Conservation (phyloP, 352 stramenopile species). For the Globisporangium yorkense region DNA sequence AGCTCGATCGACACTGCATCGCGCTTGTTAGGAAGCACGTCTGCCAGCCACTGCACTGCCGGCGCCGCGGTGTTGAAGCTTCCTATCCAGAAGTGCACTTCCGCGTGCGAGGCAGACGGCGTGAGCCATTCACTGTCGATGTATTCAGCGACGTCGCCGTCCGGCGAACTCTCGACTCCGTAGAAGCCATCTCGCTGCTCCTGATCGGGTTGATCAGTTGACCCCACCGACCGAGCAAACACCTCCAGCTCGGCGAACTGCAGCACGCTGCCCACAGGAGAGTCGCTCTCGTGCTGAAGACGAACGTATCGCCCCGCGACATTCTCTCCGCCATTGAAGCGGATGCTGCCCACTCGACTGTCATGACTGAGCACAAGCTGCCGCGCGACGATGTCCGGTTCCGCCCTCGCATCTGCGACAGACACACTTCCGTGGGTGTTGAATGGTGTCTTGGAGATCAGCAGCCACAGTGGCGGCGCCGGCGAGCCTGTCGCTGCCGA, state of each 20-base stretch:
- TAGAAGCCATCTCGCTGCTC: slow-evolving; percentile 56
- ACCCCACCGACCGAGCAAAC: slow-evolving; percentile 13
- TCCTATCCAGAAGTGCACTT: slow-evolving; percentile 63
- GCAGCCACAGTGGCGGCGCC: slow-evolving; percentile 38
- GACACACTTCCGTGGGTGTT: not conserved
- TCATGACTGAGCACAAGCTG: slow-evolving; percentile 13
- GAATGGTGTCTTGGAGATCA: slow-evolving; percentile 50
- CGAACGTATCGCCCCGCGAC: slow-evolving; percentile 47
- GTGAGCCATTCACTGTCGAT: slow-evolving; percentile 66
- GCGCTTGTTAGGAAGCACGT: not conserved
- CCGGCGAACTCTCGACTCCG: slow-evolving; percentile 27
- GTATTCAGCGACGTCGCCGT: slow-evolving; percentile 37
- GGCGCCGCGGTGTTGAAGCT: slow-evolving; percentile 50
- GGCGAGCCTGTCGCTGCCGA: slow-evolving; percentile 21
- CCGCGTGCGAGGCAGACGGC: slow-evolving; percentile 18
- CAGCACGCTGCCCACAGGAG: slow-evolving; percentile 19
- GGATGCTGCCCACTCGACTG: slow-evolving; percentile 16
- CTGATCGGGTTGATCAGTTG: not conserved
- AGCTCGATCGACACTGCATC: slow-evolving; percentile 9
- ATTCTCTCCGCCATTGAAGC: slow-evolving; percentile 1
- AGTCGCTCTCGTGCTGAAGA: slow-evolving; percentile 38
- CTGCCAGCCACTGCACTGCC: slow-evolving; percentile 43
- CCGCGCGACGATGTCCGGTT: not conserved
- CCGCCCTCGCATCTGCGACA: not conserved
- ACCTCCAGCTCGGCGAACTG: slow-evolving; percentile 71